Conservation (phyloP, 2,329 filamentous ascomycete species). For the Cordyceps fumosorosea region DNA sequence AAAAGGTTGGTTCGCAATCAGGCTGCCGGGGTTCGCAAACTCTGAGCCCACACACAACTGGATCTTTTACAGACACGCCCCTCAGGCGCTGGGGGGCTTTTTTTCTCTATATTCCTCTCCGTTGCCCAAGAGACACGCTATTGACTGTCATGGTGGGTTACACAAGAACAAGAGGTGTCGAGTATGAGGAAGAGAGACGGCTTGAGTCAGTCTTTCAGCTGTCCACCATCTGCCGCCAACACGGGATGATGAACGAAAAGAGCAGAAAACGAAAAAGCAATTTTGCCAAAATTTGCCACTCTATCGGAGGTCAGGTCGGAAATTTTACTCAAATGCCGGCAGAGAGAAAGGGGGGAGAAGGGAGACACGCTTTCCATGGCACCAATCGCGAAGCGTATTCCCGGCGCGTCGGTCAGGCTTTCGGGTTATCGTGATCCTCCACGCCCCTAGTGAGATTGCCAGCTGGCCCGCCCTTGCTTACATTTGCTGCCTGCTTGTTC, state of each 20-base stretch:
- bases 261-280: background rate
- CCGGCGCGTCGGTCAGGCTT: no score
- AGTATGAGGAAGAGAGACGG: no score
- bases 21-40: slow-evolving; percentile 10
- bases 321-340: no score
- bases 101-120: background rate
- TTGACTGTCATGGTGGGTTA: slow-evolving; percentile 1
- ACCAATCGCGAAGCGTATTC: no score
- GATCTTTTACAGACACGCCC: background rate
- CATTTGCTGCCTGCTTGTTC: no score
- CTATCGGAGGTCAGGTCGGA: no score
- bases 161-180: background rate
- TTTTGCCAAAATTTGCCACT: no score
- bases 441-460: no score
- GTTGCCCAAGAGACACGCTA: background rate
- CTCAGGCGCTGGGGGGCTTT: background rate
- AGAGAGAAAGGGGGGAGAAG: no score
- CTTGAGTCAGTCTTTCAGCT: slow-evolving; percentile 2
- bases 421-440: no score
- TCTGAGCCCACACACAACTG: background rate
- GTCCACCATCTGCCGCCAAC: background rate
- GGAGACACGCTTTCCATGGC: no score
- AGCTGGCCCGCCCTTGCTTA: no score
- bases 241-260: background rate
- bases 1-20: background rate